phyloP scores from a whole-genome alignment of 257 asterid species.

The Solanum rostratum region DNA sequence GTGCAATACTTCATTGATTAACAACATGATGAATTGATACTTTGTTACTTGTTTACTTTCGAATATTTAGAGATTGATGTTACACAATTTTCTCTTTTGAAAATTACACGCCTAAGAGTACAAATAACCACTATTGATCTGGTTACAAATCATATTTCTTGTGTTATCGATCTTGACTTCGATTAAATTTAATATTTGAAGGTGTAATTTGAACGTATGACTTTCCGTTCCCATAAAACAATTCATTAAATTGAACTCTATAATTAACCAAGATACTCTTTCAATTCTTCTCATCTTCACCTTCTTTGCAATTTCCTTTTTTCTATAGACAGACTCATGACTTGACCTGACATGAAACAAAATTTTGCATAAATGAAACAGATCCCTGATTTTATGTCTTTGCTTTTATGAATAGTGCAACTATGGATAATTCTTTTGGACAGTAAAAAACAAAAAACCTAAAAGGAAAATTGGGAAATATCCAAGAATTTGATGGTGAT shows the following conservation, averaged over 20 bases:
- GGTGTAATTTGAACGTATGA: too few species aligned
- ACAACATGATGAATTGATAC: too few species aligned
- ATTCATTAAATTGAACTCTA: neutral
- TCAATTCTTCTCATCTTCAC: neutral
- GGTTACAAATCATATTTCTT: too few species aligned
- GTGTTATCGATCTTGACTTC: too few species aligned
- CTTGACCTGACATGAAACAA: neutral
- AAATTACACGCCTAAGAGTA: too few species aligned
- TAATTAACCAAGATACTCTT: neutral
- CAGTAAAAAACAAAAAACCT: neutral
- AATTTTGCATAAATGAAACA: neutral
- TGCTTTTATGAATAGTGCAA: neutral
- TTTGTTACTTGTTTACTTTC: too few species aligned
- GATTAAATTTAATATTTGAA: too few species aligned
- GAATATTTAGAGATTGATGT: too few species aligned
- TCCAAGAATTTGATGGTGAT: neutral
- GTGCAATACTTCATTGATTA: too few species aligned
- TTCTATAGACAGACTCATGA: neutral
- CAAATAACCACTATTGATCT: too few species aligned
- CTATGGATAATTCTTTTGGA: constrained; percentile 3
- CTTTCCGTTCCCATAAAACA: too few species aligned
- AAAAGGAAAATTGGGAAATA: neutral
- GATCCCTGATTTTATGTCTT: neutral
- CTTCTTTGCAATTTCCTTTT: neutral
- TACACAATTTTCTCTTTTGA: too few species aligned